Base-by-base conservation (phyloP, 1,139 yeast species). In the Candida smagusa region DNA sequence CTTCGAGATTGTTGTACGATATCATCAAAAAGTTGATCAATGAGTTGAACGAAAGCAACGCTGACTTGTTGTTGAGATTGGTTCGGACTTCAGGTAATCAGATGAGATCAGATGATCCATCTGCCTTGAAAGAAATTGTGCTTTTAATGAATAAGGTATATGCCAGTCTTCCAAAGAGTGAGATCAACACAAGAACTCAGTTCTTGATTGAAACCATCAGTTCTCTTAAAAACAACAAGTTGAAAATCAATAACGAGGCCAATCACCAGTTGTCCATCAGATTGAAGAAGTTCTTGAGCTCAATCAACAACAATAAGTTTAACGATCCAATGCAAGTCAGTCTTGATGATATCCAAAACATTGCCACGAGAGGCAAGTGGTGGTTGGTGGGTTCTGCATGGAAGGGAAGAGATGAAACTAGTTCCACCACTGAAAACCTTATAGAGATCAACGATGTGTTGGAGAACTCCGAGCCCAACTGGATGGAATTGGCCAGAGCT, bases 321-420 rank as follows among this genome's bases (percentile, higher is more conserved):
- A 65, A 68, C 28, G 98, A 92, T 38, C 87, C 98, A 1, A 70
- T 94, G 24, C 89, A 86, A 49, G 97, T 92, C 1, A 69, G 88
- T 2, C 66, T 94, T 25, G 82, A 79, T 34, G 99, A 94, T 63
- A 89, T 94, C 41, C 79, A 77, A 35, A 79, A 77, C 45, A 74
- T 87, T 22, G 86, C 81, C 9, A 77, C 82, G 0, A 77, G 81
- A 46, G 98, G 98, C 39, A 92, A 90, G 59, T 94, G 99, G 99
- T 94, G 98, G 99, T 70, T 92, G 31, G 90, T 94, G 27, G 98
- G 99, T 32, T 86, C 97, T 3, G 96, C 98, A 0, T 92, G 97
- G 97, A 85, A 79, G 53, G 90, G 90, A 1, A 53, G 55, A 35
- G 72, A 70, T 11, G 53, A 50, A 9, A 47, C 52, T 9, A 58